A percentile compares a stretch with the other conserved stretches of the same genome.
These are phyloP conservation scores for Hordeum marinum DNA, from an alignment of 176 grass and related monocot genomes.

Conservation along the genomic window DNA sequence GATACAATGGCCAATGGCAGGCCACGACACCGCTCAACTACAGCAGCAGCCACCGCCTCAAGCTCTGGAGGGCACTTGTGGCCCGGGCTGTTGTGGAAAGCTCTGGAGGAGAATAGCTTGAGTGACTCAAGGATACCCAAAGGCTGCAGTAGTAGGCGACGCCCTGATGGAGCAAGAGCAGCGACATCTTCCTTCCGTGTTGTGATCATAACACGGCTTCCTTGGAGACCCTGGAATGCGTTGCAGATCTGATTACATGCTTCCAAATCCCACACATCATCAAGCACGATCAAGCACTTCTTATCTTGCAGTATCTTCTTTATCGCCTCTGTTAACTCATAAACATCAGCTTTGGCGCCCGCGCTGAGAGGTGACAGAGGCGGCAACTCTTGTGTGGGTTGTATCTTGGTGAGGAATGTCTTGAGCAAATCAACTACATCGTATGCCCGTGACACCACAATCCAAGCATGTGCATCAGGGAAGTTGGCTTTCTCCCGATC, in stretches of 20 bases:
- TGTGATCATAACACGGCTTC: too few species aligned
- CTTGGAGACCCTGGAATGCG: too few species aligned
- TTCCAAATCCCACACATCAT: background rate
- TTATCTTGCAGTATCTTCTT: background rate
- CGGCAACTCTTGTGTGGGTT: background rate
- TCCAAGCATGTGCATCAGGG: background rate
- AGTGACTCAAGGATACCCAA: too few species aligned
- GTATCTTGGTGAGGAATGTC: background rate
- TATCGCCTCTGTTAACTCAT: background rate
- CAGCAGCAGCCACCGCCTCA: too few species aligned
- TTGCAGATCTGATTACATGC: too few species aligned
- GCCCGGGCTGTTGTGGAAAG: background rate
- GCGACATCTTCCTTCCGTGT: background rate
- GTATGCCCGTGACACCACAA: background rate
- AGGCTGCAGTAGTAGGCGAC: background rate
- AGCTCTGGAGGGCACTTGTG: too few species aligned
- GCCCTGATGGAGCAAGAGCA: background rate
- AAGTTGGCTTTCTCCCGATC: too few species aligned
- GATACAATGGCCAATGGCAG: too few species aligned
- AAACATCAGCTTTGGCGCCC: background rate
- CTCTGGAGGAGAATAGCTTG: background rate
- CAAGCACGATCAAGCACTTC: background rate
- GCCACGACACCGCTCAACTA: too few species aligned
- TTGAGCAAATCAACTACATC: background rate
- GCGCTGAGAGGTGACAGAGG: accelerated